Conservation (phyloP, 257 asterid species). For the Lycium ferocissimum region DNA sequence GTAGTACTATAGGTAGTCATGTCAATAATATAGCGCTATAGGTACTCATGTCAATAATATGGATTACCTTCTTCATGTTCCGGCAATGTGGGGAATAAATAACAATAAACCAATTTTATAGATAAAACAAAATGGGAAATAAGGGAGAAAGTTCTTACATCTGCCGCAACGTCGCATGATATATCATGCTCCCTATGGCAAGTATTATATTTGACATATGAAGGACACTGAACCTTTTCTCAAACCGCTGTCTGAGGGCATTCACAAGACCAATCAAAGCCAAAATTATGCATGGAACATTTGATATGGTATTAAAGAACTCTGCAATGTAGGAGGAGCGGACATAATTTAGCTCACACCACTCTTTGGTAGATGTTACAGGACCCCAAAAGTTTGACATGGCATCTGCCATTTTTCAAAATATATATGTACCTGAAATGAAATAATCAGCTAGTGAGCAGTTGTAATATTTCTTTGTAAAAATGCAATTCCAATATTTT, state of each 20-base stretch:
- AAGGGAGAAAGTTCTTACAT: slow-evolving; percentile 63
- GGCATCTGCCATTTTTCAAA: slow-evolving; percentile 36
- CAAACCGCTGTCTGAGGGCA: slow-evolving; percentile 80
- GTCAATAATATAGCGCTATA: neutral
- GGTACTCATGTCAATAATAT: neutral
- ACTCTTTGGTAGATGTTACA: slow-evolving; percentile 43
- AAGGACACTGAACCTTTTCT: slow-evolving; percentile 90
- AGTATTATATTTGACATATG: slow-evolving; percentile 89
- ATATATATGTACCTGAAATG: slow-evolving; percentile 22
- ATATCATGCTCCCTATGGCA: slow-evolving; percentile 85
- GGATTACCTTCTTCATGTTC: neutral
- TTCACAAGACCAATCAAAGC: slow-evolving; percentile 81
- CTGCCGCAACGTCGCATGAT: slow-evolving; percentile 85
- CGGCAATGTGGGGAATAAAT: neutral
- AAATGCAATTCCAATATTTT: neutral
- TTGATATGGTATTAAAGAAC: slow-evolving; percentile 88
- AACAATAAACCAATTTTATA: neutral
- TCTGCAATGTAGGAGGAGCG: slow-evolving; percentile 82
- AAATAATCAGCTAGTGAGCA: neutral
- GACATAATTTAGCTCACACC: slow-evolving; percentile 49
- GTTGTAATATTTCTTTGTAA: neutral
- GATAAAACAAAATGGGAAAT: neutral
- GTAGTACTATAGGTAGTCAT: neutral
- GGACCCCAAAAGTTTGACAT: slow-evolving; percentile 44
- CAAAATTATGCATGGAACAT: slow-evolving; percentile 74